Evolutionary conservation across 176 grass and related monocot species (phyloP).

Genomic region (Tuctoria greenei): DNA sequence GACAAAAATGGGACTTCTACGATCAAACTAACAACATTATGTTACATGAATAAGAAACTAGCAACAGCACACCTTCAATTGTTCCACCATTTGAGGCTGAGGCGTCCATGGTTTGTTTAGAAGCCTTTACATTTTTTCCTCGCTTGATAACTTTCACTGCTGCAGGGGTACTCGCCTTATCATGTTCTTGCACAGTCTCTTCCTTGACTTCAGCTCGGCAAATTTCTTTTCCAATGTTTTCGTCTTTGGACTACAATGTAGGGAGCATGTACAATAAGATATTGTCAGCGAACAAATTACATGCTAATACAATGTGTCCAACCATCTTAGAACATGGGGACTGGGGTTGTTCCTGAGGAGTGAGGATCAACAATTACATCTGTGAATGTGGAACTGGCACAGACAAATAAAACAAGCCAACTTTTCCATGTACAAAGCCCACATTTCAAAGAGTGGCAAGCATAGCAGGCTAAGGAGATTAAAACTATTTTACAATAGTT

Average conservation of each 20-base stretch:
- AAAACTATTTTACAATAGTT: not conserved
- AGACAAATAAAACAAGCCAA: not conserved
- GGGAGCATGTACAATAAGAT: conserved; percentile 5
- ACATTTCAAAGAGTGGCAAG: not conserved
- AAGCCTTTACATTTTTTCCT: conserved; percentile 49
- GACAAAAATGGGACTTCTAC: not conserved
- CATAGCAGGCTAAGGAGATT: not conserved
- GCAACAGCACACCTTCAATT: conserved; percentile 44
- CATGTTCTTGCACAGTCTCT: conserved; percentile 35
- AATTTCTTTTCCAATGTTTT: conserved; percentile 43
- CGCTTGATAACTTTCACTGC: conserved; percentile 45
- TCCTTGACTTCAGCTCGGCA: conserved; percentile 39
- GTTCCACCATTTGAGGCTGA: conserved; percentile 30
- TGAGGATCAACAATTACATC: conserved; percentile 25
- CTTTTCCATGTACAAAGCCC: not conserved
- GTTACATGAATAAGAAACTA: conserved; percentile 16
- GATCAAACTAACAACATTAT: conserved; percentile 18
- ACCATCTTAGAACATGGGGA: not conserved
- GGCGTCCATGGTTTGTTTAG: conserved; percentile 27
- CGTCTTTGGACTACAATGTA: conserved; percentile 47
- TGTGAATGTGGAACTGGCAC: not conserved
- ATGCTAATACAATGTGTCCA: conserved; percentile 17
- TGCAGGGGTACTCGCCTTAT: conserved; percentile 40
- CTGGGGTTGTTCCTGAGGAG: not conserved
- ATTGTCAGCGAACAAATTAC: conserved; percentile 20